Percentiles rank a stretch among this genome's conserved stretches.
Evolutionary conservation across 306 rosid species (phyloP).

Genomic region (Castanospermum australe): DNA sequence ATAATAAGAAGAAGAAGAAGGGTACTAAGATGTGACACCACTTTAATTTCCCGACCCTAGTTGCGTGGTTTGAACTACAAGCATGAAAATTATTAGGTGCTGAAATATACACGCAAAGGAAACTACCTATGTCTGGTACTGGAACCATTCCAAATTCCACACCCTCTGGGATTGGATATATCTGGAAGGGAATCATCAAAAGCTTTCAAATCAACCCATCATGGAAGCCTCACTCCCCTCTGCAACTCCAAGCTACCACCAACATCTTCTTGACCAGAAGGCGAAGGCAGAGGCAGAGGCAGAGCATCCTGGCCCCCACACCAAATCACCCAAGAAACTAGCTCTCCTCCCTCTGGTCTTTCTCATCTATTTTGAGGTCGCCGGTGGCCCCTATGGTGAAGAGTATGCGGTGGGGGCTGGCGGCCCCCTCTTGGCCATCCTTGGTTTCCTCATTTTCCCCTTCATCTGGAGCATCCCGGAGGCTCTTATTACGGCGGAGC

Average conservation of each 20-base stretch:
- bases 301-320: background rate
- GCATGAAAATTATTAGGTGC: too few species aligned
- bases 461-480: slow-evolving; percentile 48
- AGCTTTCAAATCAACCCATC: background rate
- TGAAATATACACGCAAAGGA: too few species aligned
- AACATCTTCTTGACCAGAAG: background rate
- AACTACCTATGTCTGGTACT: too few species aligned
- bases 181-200: too few species aligned
- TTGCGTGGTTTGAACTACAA: too few species aligned
- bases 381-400: slow-evolving; percentile 43
- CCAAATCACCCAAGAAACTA: slow-evolving; percentile 29
- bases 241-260: background rate
- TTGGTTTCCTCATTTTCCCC: slow-evolving; percentile 49
- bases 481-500: slow-evolving; percentile 45
- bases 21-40: too few species aligned
- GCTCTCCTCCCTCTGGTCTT: slow-evolving; percentile 39
- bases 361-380: slow-evolving; percentile 48
- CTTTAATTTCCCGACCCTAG: too few species aligned
- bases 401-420: slow-evolving; percentile 35
- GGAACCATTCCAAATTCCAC: too few species aligned
- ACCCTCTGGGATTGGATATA: too few species aligned
- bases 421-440: slow-evolving; percentile 42
- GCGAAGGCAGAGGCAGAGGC: too few species aligned
- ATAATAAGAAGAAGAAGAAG: too few species aligned
- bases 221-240: background rate